Evolutionary conservation across 164 flowering plant genomes (phyloP), one percentile per base, ranked within the genome.

Genomic region (Nymphaea thermarum): DNA sequence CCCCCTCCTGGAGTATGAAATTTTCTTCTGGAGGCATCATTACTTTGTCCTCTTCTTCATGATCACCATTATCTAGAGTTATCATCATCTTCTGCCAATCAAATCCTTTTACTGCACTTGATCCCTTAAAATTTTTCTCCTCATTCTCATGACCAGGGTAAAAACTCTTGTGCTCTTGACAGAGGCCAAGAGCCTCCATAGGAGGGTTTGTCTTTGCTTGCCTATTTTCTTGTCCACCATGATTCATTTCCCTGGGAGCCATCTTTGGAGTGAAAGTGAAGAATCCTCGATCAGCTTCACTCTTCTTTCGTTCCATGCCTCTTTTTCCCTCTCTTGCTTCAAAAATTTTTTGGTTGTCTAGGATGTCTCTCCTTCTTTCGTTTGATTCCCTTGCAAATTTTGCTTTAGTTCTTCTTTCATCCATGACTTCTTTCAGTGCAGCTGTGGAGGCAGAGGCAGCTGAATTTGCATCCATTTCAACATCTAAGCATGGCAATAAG

Each of bases 391-490:
- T 82, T 6, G 86, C 86, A 79, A 76, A 82, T 75, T 71, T 85
- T 17, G 83, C 77, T 68, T 80, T 82, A 61, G 78, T 85, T 79
- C 87, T 80, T 72, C 93, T 87, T 74, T 79, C 79, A 67, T 80
- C 82, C 86, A 85, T 82, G 68, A 83, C 90, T 75, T 84, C 87
- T 78, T 81, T 85, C 83, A 85, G 81, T 43, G 86, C 83, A 68
- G 84, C 87, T 66, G 87, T 87, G 66, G 89, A 82, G 44, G 77
- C 87, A 18, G 79, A 78, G 62, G 88, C 86, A 71, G 91, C 85
- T 65, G 86, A 83, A 73, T 85, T 81, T 45, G 85, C 82, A 82
- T 88, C 91, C 17, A 87, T 78, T 76, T 89, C 93, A 67, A 87
- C 87, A 71, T 91, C 95, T 75, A 82, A 79, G 79, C 72, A 86